Conservation (phyloP, 208 protist species). For the Lotmaria passim region DNA sequence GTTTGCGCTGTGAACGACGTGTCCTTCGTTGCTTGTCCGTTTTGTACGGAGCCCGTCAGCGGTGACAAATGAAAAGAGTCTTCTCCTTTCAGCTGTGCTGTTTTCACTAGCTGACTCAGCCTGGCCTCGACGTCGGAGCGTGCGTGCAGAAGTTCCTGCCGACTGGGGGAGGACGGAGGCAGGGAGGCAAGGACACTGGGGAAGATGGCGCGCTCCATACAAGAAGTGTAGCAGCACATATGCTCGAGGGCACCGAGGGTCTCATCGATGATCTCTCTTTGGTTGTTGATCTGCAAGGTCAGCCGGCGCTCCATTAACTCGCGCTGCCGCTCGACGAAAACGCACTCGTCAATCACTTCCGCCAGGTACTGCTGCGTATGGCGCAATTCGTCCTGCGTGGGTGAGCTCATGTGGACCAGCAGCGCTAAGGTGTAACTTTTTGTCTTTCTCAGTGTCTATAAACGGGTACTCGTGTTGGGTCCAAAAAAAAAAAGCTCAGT, state of each 20-base stretch:
- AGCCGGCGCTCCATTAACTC: slow-evolving; percentile 46
- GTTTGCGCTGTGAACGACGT: no score
- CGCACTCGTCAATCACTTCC: slow-evolving; percentile 81
- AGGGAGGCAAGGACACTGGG: slow-evolving; percentile 1
- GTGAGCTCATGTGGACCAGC: slow-evolving; percentile 2
- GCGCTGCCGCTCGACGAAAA: slow-evolving; percentile 73
- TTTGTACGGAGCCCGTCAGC: not conserved
- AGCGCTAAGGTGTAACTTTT: no score
- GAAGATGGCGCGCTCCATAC: slow-evolving; percentile 23
- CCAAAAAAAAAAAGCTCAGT: no score
- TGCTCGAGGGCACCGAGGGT: slow-evolving; percentile 23
- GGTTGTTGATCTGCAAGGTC: slow-evolving; percentile 31
- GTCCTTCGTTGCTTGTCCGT: not conserved
- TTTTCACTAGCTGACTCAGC: slow-evolving; percentile 2
- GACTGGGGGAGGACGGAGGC: slow-evolving; percentile 1
- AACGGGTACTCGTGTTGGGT: not conserved
- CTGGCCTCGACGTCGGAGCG: slow-evolving; percentile 3
- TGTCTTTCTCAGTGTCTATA: not conserved
- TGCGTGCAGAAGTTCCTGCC: slow-evolving; percentile 2
- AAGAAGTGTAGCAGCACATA: slow-evolving; percentile 24
- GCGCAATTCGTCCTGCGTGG: slow-evolving; percentile 19
- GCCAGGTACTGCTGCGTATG: slow-evolving; percentile 56
- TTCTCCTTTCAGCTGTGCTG: not conserved
- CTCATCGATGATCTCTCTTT: slow-evolving; percentile 27
- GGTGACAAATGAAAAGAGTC: not conserved